A percentile compares a stretch with the other conserved stretches of the same genome.
Conservation (phyloP, 225 moss, liverwort and hornwort genomes). For the Bryoerythrophyllum caledonicum region DNA sequence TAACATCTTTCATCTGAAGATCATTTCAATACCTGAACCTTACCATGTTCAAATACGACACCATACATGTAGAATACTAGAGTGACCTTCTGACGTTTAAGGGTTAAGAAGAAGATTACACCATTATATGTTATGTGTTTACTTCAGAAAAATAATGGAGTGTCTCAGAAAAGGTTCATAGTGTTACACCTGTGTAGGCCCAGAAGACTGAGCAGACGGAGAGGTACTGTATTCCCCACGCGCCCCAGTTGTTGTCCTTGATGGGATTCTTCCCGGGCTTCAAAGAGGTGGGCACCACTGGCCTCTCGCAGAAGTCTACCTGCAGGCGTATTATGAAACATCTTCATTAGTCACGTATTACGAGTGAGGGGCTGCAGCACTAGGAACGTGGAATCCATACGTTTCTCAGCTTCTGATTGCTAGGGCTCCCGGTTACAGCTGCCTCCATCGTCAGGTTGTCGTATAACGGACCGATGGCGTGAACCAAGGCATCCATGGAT, state of each 20-base stretch:
- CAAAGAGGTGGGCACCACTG: constrained; percentile 59
- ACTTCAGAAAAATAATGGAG: too few relatives aligned
- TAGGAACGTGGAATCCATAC: constrained; percentile 22
- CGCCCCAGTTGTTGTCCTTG: constrained; percentile 77
- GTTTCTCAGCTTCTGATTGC: constrained; percentile 27
- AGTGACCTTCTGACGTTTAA: too few relatives aligned
- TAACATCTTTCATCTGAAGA: too few relatives aligned
- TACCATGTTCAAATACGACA: too few relatives aligned
- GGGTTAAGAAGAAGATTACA: too few relatives aligned
- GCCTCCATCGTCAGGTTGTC: constrained; percentile 56
- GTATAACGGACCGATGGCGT: constrained; percentile 67
- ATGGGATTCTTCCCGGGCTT: constrained; percentile 71
- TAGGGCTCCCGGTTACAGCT: constrained; percentile 20
- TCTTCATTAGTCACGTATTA: not conserved
- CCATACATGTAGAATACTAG: too few relatives aligned
- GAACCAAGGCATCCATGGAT: constrained; percentile 70
- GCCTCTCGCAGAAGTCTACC: constrained; percentile 81
- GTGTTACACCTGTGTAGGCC: constrained; percentile 27
- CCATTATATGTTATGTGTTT: too few relatives aligned
- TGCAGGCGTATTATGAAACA: constrained; percentile 12
- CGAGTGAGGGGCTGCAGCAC: too few relatives aligned
- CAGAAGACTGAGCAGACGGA: constrained; percentile 66
- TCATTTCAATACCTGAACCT: too few relatives aligned
- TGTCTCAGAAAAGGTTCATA: too few relatives aligned
- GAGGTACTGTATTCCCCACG: constrained; percentile 75